Evolutionary conservation across 495 filamentous ascomycete species (phyloP), one percentile per base, ranked within the genome.

Genomic region (Penicillium roqueforti): DNA sequence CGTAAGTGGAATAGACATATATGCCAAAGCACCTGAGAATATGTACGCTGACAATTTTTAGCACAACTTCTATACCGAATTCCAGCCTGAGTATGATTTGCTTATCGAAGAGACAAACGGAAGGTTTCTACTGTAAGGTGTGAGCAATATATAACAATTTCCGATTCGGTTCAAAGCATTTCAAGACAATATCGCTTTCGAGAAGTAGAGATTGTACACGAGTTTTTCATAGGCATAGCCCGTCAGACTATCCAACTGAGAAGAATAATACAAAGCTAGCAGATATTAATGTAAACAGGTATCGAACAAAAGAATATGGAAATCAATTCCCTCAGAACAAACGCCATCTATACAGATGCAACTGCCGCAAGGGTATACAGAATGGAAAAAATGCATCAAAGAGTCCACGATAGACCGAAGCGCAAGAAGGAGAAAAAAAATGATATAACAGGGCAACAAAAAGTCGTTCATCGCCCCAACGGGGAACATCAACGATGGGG

Each of bases 41-140:
- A 23, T 22, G 11, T 31, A 23, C 29, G 41, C 51, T 68, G 23
- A 63, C 20, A 4, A 9, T 5, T 13, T 42, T 14, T 25, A 76
- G 73, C 72, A 76, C 47, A 73, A 76, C 44, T 68, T 75, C 19
- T 76, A 74, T 46, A 73, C 66, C 4, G 73, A 76, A 45, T 76
- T 76, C 47, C 73, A 76, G 58, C 72, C 73, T 3, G 73, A 76
- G 44, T 76, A 63, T 54, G 72, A 76, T 14, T 55, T 75, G 53
- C 56, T 75, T n/a, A 69, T 76, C 31, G 73, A 75, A 53, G 73
- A 76, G 55, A 71, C 59, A 25, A 74, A 76, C 51, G 72, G 73
- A 41, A 54, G 67, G 14, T 66, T 76, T 26, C 48, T 76, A 28
- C 61, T 68, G 53, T 75, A 57, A 16, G 55, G 10, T 13, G 20